Base-by-base conservation (phyloP, 2,329 filamentous ascomycete genomes). In the Aspergillus sp. region DNA sequence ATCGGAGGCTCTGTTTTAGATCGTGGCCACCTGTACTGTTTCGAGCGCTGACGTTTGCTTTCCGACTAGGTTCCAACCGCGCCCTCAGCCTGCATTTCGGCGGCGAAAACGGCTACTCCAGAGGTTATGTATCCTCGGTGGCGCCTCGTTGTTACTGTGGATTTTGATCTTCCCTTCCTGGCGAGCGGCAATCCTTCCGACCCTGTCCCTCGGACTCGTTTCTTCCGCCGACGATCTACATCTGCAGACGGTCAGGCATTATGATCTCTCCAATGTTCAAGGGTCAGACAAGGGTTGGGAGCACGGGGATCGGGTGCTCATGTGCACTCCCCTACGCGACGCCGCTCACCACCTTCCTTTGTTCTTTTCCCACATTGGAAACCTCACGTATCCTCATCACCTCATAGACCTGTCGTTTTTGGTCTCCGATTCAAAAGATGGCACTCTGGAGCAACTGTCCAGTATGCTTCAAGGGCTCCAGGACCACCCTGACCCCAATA, bases 331-430 rank as follows among this genome's bases (percentile, higher is more conserved):
- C 27, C 74, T 98, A 34, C 78, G 91, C 60, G 93, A 98, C 60
- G 91, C 91, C 28, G 80, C 93, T 52, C 73, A 84, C 15, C 91
- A 98, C 69, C 66, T 98, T 30, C 76, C 81, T 40, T 96, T 98
- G 89, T 96, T 98, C 73, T 98, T 98, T 65, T 82, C 82, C n/a
- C 93, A 98, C 57, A 71, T 98, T 37, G 80, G 79, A 47, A 98
- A 98, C 63, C 81, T 98, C 45, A 98, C 91, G 12, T 98, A 98
- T 54, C 91, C 91, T 1, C 91, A 98, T 58, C 82, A 93, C 55
- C 72, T 98, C 31, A 93, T 98, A 54, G 91, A 98, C 57, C 72
- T 98, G 29, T 91, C 91, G 4, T 98, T 98, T 55, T 70, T 98
- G 19, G 91, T 98, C 15, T 95, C 91, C 38, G 91, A 98, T 57